Evolutionary conservation across 257 asterid species (phyloP).

Genomic region (Echites panduratus): DNA sequence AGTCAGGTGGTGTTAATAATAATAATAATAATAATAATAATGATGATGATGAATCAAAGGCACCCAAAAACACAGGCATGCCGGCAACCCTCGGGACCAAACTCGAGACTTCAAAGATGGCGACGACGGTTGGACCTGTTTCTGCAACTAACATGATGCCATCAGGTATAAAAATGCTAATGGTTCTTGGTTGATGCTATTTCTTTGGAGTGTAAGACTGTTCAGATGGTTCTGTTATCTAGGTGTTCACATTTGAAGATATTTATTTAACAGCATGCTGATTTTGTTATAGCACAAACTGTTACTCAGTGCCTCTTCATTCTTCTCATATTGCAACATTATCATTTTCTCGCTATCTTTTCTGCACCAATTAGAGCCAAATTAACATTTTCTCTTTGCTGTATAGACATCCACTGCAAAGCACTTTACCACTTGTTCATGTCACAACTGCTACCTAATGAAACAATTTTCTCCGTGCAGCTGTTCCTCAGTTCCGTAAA

Average conservation of each 20-base stretch:
- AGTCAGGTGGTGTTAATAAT: constrained; percentile 24
- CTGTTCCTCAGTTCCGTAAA: constrained; percentile 78
- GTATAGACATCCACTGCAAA: neutral
- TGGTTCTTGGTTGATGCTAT: neutral
- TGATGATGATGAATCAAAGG: constrained; percentile 32
- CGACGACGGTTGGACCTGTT: constrained; percentile 40
- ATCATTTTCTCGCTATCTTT: too few relatives aligned
- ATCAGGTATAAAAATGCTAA: constrained; percentile 38
- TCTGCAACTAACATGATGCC: constrained; percentile 35
- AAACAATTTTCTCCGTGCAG: constrained; percentile 29
- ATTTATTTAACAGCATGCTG: neutral
- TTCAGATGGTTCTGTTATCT: neutral
- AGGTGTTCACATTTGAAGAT: neutral
- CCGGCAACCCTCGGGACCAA: constrained; percentile 26
- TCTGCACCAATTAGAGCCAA: too few relatives aligned
- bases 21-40: constrained; percentile 27
- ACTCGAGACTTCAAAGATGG: constrained; percentile 39
- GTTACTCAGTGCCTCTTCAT: neutral
- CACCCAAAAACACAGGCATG: constrained; percentile 28
- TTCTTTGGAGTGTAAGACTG: neutral
- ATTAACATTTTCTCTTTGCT: too few relatives aligned
- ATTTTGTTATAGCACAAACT: neutral
- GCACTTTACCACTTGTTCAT: neutral
- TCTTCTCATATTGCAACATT: too few relatives aligned
- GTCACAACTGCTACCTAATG: neutral